Conservation (phyloP, 345 rosid genomes). For the Melaleuca alternifolia region DNA sequence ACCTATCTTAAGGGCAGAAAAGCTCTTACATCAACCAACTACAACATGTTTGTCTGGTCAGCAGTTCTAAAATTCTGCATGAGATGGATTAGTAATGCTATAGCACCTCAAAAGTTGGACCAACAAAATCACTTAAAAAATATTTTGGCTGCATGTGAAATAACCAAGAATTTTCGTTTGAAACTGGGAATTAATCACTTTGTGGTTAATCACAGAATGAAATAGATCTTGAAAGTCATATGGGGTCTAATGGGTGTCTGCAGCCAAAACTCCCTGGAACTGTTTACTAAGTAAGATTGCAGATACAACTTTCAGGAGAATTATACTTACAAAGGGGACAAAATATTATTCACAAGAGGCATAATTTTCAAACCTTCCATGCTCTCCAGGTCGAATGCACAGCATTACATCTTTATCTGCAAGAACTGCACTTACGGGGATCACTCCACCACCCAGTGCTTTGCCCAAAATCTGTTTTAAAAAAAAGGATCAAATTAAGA, state of each 20-base stretch:
- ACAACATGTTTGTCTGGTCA: not conserved
- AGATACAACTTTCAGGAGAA: not conserved
- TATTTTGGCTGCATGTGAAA: not conserved
- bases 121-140: not conserved
- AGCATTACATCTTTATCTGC: constrained; percentile 89
- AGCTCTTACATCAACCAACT: not conserved
- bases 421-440: constrained; percentile 91
- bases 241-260: not conserved
- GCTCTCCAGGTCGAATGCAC: constrained; percentile 92
- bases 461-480: constrained; percentile 66
- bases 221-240: not conserved
- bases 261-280: not conserved
- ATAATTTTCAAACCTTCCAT: constrained; percentile 51
- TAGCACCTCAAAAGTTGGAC: not conserved
- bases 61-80: not conserved
- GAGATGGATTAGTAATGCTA: not conserved
- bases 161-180: not conserved
- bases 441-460: constrained; percentile 97
- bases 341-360: not conserved
- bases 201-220: not conserved
- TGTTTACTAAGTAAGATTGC: not conserved
- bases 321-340: not conserved
- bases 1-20: not conserved
- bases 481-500: not conserved
- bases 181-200: not conserved